Evolutionary conservation across 2,329 filamentous ascomycete genomes (phyloP).

Genomic region (Cylindrodendrum hubeiense): DNA sequence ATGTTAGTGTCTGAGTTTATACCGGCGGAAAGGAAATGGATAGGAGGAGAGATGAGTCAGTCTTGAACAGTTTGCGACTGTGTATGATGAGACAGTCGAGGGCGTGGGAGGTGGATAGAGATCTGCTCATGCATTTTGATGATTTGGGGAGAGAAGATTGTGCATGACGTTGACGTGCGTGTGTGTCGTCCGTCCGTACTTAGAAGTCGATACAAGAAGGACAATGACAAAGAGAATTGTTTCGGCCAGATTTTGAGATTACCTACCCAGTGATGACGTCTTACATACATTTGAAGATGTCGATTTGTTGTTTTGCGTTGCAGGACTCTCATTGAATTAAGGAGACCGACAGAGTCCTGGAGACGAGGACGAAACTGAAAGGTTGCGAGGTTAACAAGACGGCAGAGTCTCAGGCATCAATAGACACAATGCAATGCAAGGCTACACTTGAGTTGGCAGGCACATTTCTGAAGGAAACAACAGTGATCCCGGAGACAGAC

Average conservation of each 20-base stretch:
- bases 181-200: conserved; percentile 2
- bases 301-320: neutral
- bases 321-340: neutral
- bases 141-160: conserved; percentile 28
- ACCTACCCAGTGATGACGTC: neutral
- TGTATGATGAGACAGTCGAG: conserved; percentile 18
- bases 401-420: neutral
- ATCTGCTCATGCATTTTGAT: conserved; percentile 34
- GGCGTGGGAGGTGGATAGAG: conserved; percentile 30
- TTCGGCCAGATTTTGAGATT: neutral
- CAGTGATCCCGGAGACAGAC: neutral
- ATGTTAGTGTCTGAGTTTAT: conserved; percentile 7
- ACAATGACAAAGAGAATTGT: conserved; percentile 17
- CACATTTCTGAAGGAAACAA: neutral
- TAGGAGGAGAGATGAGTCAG: neutral
- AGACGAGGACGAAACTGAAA: no score
- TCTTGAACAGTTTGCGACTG: conserved; percentile 10
- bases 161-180: conserved; percentile 19
- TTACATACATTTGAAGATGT: neutral
- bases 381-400: no score
- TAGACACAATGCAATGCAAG: neutral
- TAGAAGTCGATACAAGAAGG: conserved; percentile 24
- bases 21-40: neutral
- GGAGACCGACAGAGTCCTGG: neutral
- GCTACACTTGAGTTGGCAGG: neutral